These are phyloP conservation scores for Pseudocercospora pini-densiflorae DNA, from an alignment of 2,329 filamentous ascomycete species.

Conservation along the genomic window DNA sequence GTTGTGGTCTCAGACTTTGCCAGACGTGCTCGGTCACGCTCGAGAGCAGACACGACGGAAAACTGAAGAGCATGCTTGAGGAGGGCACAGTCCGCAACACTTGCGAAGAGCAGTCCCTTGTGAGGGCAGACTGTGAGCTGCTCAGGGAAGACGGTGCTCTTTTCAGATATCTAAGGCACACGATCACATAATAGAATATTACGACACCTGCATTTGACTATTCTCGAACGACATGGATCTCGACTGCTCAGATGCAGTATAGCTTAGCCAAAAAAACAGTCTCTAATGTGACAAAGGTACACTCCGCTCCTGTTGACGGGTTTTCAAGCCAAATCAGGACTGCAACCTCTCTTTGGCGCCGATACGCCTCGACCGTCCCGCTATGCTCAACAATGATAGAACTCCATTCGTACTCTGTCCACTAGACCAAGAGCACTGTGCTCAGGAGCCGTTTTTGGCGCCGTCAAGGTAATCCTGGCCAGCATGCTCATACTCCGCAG, in stretches of 20 bases:
- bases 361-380: background rate
- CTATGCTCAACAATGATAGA: background rate
- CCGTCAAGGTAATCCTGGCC: constrained; percentile 70
- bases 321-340: background rate
- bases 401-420: background rate
- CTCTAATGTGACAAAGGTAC: background rate
- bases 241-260: background rate
- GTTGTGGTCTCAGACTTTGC: constrained; percentile 43
- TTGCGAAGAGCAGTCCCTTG: constrained; percentile 25
- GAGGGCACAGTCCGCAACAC: constrained; percentile 20
- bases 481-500: constrained; percentile 74
- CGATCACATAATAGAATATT: background rate
- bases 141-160: constrained; percentile 40
- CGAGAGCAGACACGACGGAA: constrained; percentile 26
- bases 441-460: constrained; percentile 28
- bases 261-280: background rate
- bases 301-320: background rate
- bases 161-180: constrained; percentile 26
- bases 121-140: constrained; percentile 43
- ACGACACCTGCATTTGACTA: background rate
- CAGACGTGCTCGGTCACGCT: constrained; percentile 34
- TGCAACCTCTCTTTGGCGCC: background rate
- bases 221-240: background rate
- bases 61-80: constrained; percentile 33
- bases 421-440: too few species aligned